A percentile compares a stretch with the other conserved stretches of the same genome.
Evolutionary conservation across 1,284 basidiomycete species (phyloP).

Genomic region (Microstroma glucosiphilum): DNA sequence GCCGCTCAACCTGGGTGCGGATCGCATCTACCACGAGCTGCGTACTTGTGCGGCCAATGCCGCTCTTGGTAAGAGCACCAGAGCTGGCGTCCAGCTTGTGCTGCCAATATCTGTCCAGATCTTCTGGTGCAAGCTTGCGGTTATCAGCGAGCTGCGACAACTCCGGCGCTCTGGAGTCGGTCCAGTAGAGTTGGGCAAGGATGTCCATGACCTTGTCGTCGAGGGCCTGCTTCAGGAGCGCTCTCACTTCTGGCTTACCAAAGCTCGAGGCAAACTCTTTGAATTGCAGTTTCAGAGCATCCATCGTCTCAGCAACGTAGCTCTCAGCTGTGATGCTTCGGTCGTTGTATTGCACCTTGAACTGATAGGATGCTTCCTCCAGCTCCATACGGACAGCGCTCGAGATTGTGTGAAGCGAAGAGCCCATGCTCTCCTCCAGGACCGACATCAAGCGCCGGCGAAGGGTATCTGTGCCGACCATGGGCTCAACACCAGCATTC

Average conservation of each 20-base stretch:
- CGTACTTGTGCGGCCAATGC: constrained; percentile 89
- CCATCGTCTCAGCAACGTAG: constrained; percentile 95
- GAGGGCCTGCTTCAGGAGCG: constrained; percentile 79
- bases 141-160: constrained; percentile 68
- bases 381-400: constrained; percentile 94
- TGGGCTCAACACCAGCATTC: constrained; percentile 54
- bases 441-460: constrained; percentile 88
- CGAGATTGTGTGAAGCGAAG: constrained; percentile 85
- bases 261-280: constrained; percentile 78
- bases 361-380: constrained; percentile 93
- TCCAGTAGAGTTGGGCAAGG: constrained; percentile 94
- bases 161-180: constrained; percentile 75
- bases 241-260: constrained; percentile 79
- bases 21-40: constrained; percentile 91
- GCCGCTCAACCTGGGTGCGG: constrained; percentile 77
- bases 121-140: constrained; percentile 60
- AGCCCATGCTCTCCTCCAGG: constrained; percentile 92
- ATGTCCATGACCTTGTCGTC: constrained; percentile 96
- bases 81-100: constrained; percentile 91
- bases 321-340: constrained; percentile 87
- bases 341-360: constrained; percentile 99
- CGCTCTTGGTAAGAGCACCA: constrained; percentile 87
- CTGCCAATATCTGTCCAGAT: constrained; percentile 85
- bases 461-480: constrained; percentile 85
- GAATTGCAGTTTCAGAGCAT: constrained; percentile 83